Percentiles rank a stretch among this genome's conserved stretches.
Evolutionary conservation across 225 moss, liverwort and hornwort species (phyloP).

Genomic region (Takakia lepidozioides): DNA sequence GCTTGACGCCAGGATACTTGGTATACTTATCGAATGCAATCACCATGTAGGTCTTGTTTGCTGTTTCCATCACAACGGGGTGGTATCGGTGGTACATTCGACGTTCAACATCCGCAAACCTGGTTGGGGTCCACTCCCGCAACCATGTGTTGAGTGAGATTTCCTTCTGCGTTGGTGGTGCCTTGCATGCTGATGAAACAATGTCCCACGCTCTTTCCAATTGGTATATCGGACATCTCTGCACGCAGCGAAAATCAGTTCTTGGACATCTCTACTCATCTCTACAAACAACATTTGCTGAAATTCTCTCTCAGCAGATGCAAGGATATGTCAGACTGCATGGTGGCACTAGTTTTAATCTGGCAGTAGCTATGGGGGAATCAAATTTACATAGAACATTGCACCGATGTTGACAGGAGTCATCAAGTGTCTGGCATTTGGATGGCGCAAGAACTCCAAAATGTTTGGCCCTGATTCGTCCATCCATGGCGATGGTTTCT

Average conservation of each 20-base stretch:
- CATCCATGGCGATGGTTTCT: conserved; percentile 37
- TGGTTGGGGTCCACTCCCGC: conserved; percentile 35
- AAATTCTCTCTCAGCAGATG: too few species aligned
- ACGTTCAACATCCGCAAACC: conserved; percentile 16
- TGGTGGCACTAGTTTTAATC: background rate
- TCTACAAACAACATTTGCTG: too few species aligned
- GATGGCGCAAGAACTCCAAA: conserved; percentile 25
- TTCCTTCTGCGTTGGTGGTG: conserved; percentile 24
- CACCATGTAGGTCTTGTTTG: conserved; percentile 26
- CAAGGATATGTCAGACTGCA: too few species aligned
- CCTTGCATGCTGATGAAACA: conserved; percentile 23
- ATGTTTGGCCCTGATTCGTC: conserved; percentile 36
- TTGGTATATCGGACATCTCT: conserved; percentile 48
- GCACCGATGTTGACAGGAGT: conserved; percentile 28
- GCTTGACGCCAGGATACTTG: conserved; percentile 1
- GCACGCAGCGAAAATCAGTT: background rate
- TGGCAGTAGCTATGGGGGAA: too few species aligned
- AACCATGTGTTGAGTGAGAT: conserved; percentile 44
- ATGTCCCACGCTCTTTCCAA: conserved; percentile 42
- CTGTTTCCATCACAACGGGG: conserved; percentile 34
- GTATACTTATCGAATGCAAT: conserved; percentile 25
- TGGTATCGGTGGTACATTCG: conserved; percentile 36
- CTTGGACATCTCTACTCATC: too few species aligned
- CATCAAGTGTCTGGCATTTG: conserved; percentile 21
- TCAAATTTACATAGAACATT: conserved; percentile 19